Evolutionary conservation across 495 filamentous ascomycete species (phyloP), one percentile per base, ranked within the genome.

Genomic region (Apiosordaria backusii): DNA sequence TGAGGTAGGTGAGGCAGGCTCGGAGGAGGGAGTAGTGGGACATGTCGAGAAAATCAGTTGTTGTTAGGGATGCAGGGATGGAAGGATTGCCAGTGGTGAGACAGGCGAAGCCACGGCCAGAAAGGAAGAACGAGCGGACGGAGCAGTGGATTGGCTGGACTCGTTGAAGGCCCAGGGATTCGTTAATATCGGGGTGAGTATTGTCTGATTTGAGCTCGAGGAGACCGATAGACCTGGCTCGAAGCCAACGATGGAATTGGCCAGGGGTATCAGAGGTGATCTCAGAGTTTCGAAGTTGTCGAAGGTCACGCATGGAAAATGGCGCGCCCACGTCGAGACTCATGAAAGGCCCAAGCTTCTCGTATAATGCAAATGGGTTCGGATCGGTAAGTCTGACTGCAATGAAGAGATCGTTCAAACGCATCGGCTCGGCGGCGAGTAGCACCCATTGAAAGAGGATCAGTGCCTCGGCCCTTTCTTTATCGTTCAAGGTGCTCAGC

Each of bases 391-490:
- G 64, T 4, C 73, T 68, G 15, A 79, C 63, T 13, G 76, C 77
- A 50, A 78, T 63, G 50, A 69, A 69, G 0, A 79, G 55, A 67
- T 79, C 75, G 64, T 75, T 76, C 19, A 79, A 72, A 1, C 72
- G 65, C 71, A 79, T 74, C 5, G 76, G 76, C 52, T 76, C 72
- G 6, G 76, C 65, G 0, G 74, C 73, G 6, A 78, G 67, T 26
- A 79, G 72, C 4, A 75, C 76, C 77, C 77, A 79, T 45, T 78
- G 75, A 69, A 79, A 77, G 25, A 79, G 67, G 3, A 70, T 54
- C 22, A 76, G 65, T 4, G 76, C 68, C 59, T 78, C 77, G 22
- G 71, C 74, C 26, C 71, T 74, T 65, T 79, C 77, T 24, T 68
- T 55, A 2, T 73, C 67, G 57, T 73, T 72, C 52, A 78, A 68